phyloP scores from a whole-genome alignment of 164 flowering plant genomes.

The Nymphaea colorata region DNA sequence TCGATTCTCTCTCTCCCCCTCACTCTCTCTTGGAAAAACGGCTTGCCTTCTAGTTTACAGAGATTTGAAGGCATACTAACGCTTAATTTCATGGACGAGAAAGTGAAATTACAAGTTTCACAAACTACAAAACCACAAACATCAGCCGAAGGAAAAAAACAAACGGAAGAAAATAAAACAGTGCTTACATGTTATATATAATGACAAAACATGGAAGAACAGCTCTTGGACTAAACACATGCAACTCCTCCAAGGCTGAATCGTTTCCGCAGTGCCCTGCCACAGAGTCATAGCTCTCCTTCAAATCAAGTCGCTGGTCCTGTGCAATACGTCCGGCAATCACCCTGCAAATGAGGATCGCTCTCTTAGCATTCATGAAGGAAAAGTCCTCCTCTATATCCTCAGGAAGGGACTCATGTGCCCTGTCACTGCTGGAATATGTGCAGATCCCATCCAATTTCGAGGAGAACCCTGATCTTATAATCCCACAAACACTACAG shows the following conservation, averaged over 20 bases:
- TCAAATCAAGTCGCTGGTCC: conserved; percentile 12
- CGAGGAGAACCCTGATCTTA: conserved; percentile 58
- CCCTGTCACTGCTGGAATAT: conserved; percentile 46
- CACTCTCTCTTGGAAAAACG: too few species aligned
- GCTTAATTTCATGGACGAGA: too few species aligned
- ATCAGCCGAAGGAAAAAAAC: too few species aligned
- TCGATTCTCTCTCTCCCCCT: too few species aligned
- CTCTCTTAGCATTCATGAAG: conserved; percentile 77
- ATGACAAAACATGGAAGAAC: conserved; percentile 93
- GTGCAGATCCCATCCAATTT: conserved; percentile 80
- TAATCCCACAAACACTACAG: conserved; percentile 71
- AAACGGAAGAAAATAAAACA: too few species aligned
- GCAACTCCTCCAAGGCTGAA: conserved; percentile 39
- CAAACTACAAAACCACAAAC: too few species aligned
- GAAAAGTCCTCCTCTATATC: conserved; percentile 71
- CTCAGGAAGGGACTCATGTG: conserved; percentile 65
- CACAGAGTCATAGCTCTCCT: conserved; percentile 57
- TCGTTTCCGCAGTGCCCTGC: conserved; percentile 32
- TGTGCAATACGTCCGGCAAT: conserved; percentile 78
- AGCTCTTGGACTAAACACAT: conserved; percentile 81
- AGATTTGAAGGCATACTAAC: too few species aligned
- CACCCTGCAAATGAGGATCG: conserved; percentile 81
- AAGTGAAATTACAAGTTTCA: too few species aligned
- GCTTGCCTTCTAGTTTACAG: too few species aligned
- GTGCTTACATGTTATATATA: conserved; percentile 41